These are phyloP conservation scores for Cruciata laevipes DNA, from an alignment of 257 asterid species.

Conservation along the genomic window DNA sequence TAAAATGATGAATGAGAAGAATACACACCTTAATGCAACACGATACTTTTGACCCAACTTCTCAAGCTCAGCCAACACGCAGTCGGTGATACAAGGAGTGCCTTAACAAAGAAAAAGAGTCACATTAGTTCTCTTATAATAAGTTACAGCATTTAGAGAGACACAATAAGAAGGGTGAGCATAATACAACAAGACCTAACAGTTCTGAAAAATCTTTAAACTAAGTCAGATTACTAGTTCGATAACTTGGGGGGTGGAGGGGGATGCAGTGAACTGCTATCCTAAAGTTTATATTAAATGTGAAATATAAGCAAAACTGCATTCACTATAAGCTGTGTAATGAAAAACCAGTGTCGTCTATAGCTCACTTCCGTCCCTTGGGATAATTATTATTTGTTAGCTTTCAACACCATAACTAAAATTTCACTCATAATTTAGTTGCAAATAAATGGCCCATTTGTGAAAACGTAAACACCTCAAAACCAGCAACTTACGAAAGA, in stretches of 20 bases:
- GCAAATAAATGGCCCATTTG: neutral
- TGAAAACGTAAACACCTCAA: neutral
- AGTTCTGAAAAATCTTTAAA: neutral
- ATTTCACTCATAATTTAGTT: neutral
- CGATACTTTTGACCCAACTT: constrained; percentile 88
- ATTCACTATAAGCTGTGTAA: neutral
- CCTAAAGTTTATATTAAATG: neutral
- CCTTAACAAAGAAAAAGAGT: constrained; percentile 33
- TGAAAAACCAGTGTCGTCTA: neutral
- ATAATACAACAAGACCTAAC: neutral
- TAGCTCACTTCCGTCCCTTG: neutral
- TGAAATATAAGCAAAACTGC: neutral
- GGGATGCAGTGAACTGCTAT: neutral
- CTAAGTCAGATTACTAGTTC: neutral
- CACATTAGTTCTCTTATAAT: neutral
- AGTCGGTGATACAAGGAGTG: constrained; percentile 97
- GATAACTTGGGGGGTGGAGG: neutral
- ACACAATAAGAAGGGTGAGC: neutral
- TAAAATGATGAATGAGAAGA: neutral
- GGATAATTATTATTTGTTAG: neutral
- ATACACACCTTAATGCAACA: constrained; percentile 76
- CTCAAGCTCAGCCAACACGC: constrained; percentile 99
- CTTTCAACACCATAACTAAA: neutral
- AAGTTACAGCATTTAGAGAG: neutral
- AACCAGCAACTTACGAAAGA: neutral